Base-by-base conservation (phyloP, 352 stramenopile genomes). In the Globisporangium emineosum region DNA sequence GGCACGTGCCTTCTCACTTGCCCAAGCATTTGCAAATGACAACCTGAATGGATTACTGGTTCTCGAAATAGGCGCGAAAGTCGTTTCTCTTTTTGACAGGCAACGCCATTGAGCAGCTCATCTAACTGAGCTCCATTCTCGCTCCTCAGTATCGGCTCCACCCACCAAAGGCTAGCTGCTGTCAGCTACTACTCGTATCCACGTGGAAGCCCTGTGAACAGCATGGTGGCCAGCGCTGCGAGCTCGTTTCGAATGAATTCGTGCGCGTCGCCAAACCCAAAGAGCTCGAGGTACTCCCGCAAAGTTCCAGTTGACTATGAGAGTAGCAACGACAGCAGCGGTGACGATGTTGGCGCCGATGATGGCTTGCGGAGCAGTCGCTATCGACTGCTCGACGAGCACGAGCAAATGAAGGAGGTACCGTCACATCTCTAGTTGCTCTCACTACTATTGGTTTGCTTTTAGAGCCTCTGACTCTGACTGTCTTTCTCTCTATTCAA, bases 371-470 rank as follows among this genome's bases (percentile, higher is more conserved):
- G 40, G 6, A 66, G 32, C 35, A 77, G 67, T 62, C 76, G 79
- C 23, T 89, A 84, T 54, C 64, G 69, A 5, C 50, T 86, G 5
- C 51, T 88, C 42, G 70, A 82, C 42, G 65, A 75, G 19, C 58
- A 67, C 5, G 76, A 86, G 32, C 74, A 77, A 9, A 57, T 59
- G 5, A 62, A 55, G 17, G 76, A 89, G 64, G 75, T 79, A 21
- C 37, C 12, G 19, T 3, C n/a, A 43, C 13, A 43, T n/a, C n/a
- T n/a, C n/a, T n/a, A n/a, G n/a, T n/a, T n/a, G n/a, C n/a, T n/a
- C n/a, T n/a, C n/a, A n/a, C n/a, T n/a, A n/a, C n/a, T n/a, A n/a
- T n/a, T n/a, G n/a, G n/a, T 8, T n/a, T 43, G 37, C 37, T 43
- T 43, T 43, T n/a, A n/a, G n/a, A n/a, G n/a, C n/a, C n/a, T n/a